Percentiles rank a stretch among this genome's conserved stretches.
These are phyloP conservation scores for Candida frijolesensis DNA, from an alignment of 1,139 yeast genomes.

Conservation along the genomic window DNA sequence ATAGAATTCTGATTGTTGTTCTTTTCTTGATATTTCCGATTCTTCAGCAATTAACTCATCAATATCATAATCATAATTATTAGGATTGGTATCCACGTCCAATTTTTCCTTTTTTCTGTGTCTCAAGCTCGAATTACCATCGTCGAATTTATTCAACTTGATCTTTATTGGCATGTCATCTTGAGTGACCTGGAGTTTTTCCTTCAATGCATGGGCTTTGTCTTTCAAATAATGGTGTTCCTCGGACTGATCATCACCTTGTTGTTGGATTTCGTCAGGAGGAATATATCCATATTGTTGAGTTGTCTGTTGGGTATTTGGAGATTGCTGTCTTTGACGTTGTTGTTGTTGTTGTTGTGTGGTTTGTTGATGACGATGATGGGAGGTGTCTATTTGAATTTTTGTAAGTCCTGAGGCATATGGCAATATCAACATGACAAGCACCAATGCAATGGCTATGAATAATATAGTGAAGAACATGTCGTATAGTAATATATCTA, in stretches of 20 bases:
- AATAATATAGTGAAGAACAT: constrained; percentile 34
- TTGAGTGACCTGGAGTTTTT: constrained; percentile 35
- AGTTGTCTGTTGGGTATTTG: constrained; percentile 7
- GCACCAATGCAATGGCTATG: constrained; percentile 33
- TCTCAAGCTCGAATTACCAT: constrained; percentile 20
- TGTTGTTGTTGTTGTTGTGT: constrained; percentile 1
- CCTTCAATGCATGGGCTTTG: constrained; percentile 31
- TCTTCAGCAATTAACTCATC: constrained; percentile 34
- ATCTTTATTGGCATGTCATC: constrained; percentile 44
- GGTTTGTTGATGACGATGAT: constrained; percentile 13
- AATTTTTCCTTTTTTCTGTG: constrained; percentile 31
- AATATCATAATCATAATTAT: constrained; percentile 35
- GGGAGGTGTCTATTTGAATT: constrained; percentile 25
- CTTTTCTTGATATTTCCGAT: constrained; percentile 24
- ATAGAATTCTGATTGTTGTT: constrained; percentile 29
- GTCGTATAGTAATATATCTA: neutral
- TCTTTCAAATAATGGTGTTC: constrained; percentile 20
- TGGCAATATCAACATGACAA: constrained; percentile 36
- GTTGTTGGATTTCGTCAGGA: constrained; percentile 36
- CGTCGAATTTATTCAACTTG: constrained; percentile 26
- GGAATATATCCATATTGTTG: constrained; percentile 36
- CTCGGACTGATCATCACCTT: constrained; percentile 11
- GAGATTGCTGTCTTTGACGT: neutral
- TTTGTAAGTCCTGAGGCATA: constrained; percentile 42
- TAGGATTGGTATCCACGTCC: constrained; percentile 37